Conservation (phyloP, 306 rosid genomes). For the Dicorynia guianensis region DNA sequence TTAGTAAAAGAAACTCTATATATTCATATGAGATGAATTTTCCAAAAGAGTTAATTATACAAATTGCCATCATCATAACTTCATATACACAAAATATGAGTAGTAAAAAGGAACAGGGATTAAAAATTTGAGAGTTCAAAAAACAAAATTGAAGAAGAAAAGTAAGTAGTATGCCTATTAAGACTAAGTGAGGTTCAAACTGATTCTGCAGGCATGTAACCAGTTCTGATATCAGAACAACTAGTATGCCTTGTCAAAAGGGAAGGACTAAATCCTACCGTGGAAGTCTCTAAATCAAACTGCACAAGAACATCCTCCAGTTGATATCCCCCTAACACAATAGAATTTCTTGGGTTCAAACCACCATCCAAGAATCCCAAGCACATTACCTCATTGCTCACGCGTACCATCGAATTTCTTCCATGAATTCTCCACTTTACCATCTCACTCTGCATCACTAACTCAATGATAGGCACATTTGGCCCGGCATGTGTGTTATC, state of each 20-base stretch:
- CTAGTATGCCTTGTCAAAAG: constrained; percentile 41
- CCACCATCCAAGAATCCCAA: constrained; percentile 84
- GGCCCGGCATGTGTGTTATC: constrained; percentile 31
- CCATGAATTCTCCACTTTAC: constrained; percentile 74
- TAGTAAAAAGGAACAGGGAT: no score
- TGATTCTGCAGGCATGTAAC: constrained; percentile 29
- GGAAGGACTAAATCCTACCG: constrained; percentile 77
- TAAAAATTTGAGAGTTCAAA: no score
- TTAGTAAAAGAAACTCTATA: no score
- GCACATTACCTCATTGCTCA: constrained; percentile 57
- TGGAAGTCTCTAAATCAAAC: constrained; percentile 64
- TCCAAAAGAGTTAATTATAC: no score
- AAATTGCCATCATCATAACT: no score
- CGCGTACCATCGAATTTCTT: constrained; percentile 74
- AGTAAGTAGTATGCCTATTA: not conserved
- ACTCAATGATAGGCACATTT: constrained; percentile 61
- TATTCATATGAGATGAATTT: no score
- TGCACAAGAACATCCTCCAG: constrained; percentile 70
- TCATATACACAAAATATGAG: no score
- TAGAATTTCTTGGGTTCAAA: constrained; percentile 39
- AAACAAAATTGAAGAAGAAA: no score
- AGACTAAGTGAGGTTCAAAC: not conserved
- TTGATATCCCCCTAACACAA: constrained; percentile 79
- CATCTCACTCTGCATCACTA: constrained; percentile 80
- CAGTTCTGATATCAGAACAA: constrained; percentile 55